Evolutionary conservation across 176 grass and related monocot genomes (phyloP).

Genomic region (Ampelocalamus luodianensis): DNA sequence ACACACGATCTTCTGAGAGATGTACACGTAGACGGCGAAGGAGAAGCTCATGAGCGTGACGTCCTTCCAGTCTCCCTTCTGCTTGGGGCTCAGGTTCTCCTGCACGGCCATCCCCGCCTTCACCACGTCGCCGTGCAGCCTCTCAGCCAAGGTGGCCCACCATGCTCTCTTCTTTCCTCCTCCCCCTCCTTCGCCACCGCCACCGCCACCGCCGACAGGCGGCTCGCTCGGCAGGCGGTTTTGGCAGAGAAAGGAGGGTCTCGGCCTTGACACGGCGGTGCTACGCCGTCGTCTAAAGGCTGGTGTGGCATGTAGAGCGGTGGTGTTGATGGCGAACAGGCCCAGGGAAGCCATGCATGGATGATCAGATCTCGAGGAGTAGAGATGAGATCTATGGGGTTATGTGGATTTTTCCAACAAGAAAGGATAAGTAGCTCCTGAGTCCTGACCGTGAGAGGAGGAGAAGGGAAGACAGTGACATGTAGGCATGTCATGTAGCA

Average conservation of each 20-base stretch:
- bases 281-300: slow-evolving; percentile 7
- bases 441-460: slow-evolving; percentile 44
- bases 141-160: slow-evolving; percentile 42
- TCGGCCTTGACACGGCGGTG: slow-evolving; percentile 22
- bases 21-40: slow-evolving; percentile 85
- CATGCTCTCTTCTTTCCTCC: slow-evolving; percentile 39
- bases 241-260: slow-evolving; percentile 52
- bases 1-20: slow-evolving; percentile 84
- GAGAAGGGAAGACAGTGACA: slow-evolving; percentile 46
- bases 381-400: slow-evolving; percentile 30
- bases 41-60: slow-evolving; percentile 81
- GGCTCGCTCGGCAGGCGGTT: slow-evolving; percentile 43
- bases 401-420: slow-evolving; percentile 21
- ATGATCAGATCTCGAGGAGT: slow-evolving; percentile 34
- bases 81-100: slow-evolving; percentile 66
- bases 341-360: slow-evolving; percentile 52
- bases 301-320: slow-evolving; percentile 8
- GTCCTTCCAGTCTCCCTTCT: slow-evolving; percentile 83
- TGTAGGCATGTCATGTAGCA: background rate
- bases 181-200: background rate
- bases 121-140: slow-evolving; percentile 43
- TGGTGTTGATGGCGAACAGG: slow-evolving; percentile 18
- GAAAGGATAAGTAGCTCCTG: slow-evolving; percentile 49
- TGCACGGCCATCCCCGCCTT: slow-evolving; percentile 49
- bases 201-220: background rate